phyloP scores from a whole-genome alignment of 208 protist genomes.

The Herpetomonas tarakana region DNA sequence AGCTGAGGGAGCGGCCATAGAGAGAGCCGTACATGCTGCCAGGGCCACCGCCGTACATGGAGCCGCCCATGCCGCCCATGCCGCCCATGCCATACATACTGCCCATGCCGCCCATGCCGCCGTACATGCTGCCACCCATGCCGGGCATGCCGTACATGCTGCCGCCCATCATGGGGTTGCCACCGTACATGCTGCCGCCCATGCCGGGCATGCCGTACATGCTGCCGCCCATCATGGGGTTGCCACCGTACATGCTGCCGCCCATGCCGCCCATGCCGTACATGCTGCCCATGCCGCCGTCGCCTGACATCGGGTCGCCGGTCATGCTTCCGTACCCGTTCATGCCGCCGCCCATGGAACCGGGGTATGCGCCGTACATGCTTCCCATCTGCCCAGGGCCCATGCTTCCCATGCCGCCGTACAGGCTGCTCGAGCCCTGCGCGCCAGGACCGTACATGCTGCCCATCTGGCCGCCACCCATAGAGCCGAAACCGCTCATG shows the following conservation, averaged over 20 bases:
- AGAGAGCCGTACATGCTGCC: slow-evolving; percentile 19
- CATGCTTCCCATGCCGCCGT: slow-evolving; percentile 17
- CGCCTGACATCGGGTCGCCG: slow-evolving; percentile 22
- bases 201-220: slow-evolving; percentile 28
- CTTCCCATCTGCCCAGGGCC: slow-evolving; percentile 9
- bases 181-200: slow-evolving; percentile 47
- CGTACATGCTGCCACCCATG: slow-evolving; percentile 4
- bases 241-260: slow-evolving; percentile 29
- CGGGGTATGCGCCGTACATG: slow-evolving; percentile 26
- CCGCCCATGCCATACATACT: slow-evolving; percentile 18
- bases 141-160: slow-evolving; percentile 12
- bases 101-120: slow-evolving; percentile 17
- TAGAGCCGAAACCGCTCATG: too few species aligned
- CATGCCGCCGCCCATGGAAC: slow-evolving; percentile 15
- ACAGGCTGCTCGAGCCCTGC: slow-evolving; percentile 16
- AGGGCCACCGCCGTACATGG: slow-evolving; percentile 13
- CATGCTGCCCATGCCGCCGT: slow-evolving; percentile 29
- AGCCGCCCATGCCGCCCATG: neutral
- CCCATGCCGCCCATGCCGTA: slow-evolving; percentile 23
- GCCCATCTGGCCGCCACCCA: too few species aligned
- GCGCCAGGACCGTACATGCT: too few species aligned
- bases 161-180: slow-evolving; percentile 26
- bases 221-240: slow-evolving; percentile 15
- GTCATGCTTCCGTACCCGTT: too few species aligned
- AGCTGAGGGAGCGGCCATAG: slow-evolving; percentile 2